A percentile compares a stretch with the other conserved stretches of the same genome.
These are phyloP conservation scores for Pelagomonas calceolata DNA, from an alignment of 108 stramenopile species.

Conservation along the genomic window DNA sequence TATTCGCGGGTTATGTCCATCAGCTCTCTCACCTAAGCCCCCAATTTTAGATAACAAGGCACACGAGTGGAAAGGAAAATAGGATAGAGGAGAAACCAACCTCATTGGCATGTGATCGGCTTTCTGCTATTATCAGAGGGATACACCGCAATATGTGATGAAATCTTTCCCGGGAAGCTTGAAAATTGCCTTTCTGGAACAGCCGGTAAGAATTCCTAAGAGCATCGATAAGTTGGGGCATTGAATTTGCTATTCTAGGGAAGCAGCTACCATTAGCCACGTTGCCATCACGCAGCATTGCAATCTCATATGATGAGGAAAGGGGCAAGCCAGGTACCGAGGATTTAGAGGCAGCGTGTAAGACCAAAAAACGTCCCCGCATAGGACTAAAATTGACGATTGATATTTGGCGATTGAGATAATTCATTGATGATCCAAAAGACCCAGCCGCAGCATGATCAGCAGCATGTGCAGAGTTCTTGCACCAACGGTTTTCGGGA, in stretches of 20 bases:
- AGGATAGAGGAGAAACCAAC: not conserved
- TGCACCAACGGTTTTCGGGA: too few relatives aligned
- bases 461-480: constrained; percentile 51
- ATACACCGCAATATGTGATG: constrained; percentile 60
- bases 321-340: constrained; percentile 60
- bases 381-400: constrained; percentile 79
- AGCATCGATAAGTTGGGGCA: constrained; percentile 56
- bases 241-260: constrained; percentile 57
- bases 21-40: constrained; percentile 49
- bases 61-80: too few relatives aligned
- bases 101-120: constrained; percentile 66
- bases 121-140: constrained; percentile 73
- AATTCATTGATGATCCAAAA: constrained; percentile 83
- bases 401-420: constrained; percentile 93
- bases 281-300: constrained; percentile 52
- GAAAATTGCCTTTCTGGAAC: constrained; percentile 93
- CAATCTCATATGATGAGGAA: constrained; percentile 40
- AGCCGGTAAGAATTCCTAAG: constrained; percentile 72
- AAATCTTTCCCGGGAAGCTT: constrained; percentile 64
- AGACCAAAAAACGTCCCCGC: constrained; percentile 51
- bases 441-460: constrained; percentile 94
- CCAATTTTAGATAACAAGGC: too few relatives aligned
- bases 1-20: constrained; percentile 84
- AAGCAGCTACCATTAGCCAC: constrained; percentile 57
- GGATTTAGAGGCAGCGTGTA: constrained; percentile 68